phyloP scores from a whole-genome alignment of 305 asterid species.

The Fraxinus greggii region DNA sequence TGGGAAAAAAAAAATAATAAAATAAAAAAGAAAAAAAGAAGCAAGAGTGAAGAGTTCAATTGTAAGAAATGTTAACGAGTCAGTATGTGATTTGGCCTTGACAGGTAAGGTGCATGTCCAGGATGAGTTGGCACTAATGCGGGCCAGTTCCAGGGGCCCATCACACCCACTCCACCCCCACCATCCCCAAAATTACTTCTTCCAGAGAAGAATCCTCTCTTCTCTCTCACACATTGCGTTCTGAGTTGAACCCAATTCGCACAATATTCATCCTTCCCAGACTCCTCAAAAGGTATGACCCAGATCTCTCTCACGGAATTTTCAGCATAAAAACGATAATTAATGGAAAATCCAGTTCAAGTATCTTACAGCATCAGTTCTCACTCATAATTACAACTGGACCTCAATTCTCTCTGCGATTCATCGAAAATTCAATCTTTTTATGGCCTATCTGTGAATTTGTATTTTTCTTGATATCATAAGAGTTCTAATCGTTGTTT shows the following conservation, averaged over 20 bases:
- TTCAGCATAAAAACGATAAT: not conserved
- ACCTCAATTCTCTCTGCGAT: not conserved
- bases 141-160: not conserved
- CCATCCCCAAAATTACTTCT: not conserved
- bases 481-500: slow-evolving; percentile 4
- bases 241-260: not conserved
- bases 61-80: not conserved
- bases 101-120: not conserved
- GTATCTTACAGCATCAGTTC: not conserved
- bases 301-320: slow-evolving; percentile 7
- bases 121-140: not conserved
- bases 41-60: not conserved
- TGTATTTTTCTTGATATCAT: slow-evolving; percentile 7
- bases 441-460: slow-evolving; percentile 5
- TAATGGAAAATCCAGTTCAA: not conserved
- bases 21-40: no score
- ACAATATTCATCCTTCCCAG: slow-evolving; percentile 2
- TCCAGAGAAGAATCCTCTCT: not conserved
- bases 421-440: not conserved
- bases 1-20: no score
- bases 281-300: not conserved
- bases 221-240: not conserved
- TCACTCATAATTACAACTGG: not conserved
- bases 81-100: not conserved
- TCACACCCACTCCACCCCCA: not conserved